Percentiles rank a stretch among this genome's conserved stretches.
Conservation (phyloP, 208 protist species). For the Strigomonas culicis region DNA sequence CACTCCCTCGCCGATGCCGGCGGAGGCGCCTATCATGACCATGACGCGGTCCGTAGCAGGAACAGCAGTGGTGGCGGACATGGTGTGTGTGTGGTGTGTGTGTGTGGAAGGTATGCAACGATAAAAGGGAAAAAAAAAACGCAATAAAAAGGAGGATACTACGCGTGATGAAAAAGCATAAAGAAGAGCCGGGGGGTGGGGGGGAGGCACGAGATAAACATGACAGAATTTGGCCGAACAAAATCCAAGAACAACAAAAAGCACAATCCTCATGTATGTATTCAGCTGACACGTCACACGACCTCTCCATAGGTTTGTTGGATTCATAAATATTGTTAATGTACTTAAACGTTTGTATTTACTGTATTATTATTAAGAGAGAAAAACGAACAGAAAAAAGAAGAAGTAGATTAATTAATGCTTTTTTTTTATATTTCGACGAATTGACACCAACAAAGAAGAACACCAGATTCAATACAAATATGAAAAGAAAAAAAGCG, state of each 20-base stretch:
- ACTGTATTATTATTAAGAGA: slow-evolving; percentile 1
- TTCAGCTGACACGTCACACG: not conserved
- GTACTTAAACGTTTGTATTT: not conserved
- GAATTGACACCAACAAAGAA: not conserved
- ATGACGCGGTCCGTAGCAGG: slow-evolving; percentile 4
- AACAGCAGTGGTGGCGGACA: not conserved
- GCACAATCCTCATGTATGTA: slow-evolving; percentile 2
- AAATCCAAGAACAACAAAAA: no score
- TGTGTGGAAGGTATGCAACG: not conserved
- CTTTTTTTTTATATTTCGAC: not conserved
- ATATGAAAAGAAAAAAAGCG: not conserved
- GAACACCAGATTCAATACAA: not conserved
- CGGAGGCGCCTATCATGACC: slow-evolving; percentile 14
- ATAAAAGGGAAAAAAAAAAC: not conserved
- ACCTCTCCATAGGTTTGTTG: not conserved
- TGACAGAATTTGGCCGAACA: not conserved
- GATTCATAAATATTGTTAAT: not conserved
- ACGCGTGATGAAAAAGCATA: no score
- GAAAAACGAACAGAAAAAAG: slow-evolving; percentile 1
- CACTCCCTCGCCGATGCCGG: slow-evolving; percentile 16
- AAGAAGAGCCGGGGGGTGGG: not conserved
- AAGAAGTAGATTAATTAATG: not conserved
- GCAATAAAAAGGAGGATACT: slow-evolving; percentile 4
- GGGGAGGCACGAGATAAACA: not conserved
- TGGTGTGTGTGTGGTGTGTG: not conserved